Evolutionary conservation across 2,329 filamentous ascomycete species (phyloP), one percentile per base, ranked within the genome.

Genomic region (Tolypocladium cylindrosporum): DNA sequence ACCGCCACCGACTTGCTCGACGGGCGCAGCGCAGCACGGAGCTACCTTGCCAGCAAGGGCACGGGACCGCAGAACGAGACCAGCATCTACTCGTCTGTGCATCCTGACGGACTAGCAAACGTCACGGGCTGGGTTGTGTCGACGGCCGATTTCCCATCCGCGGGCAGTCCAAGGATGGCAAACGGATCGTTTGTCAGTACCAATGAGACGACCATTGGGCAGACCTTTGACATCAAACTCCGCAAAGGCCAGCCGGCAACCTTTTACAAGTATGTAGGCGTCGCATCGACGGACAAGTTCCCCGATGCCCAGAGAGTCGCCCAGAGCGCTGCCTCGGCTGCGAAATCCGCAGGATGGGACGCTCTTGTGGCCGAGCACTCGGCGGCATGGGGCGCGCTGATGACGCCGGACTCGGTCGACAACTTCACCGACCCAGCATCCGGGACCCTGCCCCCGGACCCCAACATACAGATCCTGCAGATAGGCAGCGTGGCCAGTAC

Each of bases 261-360:
- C 1, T 70, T 90, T 52, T 81, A 78, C 53, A 91, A 91, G 65
- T 90, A 80, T 62, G 77, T 90, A 19, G 88, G 88, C 36, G 80
- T 78, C 54, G 87, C 88, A 4, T 88, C 87, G 1, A 81, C 80
- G 0, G 88, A 90, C 68, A 86, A 85, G 0, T 90, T 89, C 65
- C 60, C 72, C 0, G 72, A 86, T 61, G 81, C 87, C 0, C 73
- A 80, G 58, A 64, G 68, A 24, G 75, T 77, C 1, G 88, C 88
- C 2, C 75, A 76, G 58, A 67, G 77, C 7, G 85, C 85, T 2
- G 83, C 81, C 0, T 65, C 74, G 7, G 68, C 71, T 76, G 43
- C 73, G 1, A 42, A 76, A 57, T 64, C 71, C 6, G 71, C 71
- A 37, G 87, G 87, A 0, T 90, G 81, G 63, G 69, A 76, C n/a